Evolutionary conservation across 2,329 filamentous ascomycete genomes (phyloP), one percentile per base, ranked within the genome.

Genomic region (Talaromyces pinophilus): DNA sequence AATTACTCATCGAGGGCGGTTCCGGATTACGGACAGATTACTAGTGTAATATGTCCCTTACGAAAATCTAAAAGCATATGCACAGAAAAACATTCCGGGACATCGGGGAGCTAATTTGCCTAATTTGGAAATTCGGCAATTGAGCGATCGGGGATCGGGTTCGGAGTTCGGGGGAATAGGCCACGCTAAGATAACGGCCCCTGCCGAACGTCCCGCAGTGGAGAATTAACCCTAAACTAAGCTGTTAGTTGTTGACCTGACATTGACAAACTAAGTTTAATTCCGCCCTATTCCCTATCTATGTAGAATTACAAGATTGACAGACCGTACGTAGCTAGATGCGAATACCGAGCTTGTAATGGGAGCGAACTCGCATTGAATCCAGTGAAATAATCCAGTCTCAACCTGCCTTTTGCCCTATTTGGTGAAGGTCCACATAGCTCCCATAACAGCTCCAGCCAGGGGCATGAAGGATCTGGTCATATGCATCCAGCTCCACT

Each of bases 401-500:
- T 50, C 22, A 6, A 25, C 5, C 46, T 28, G 13, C 46, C 46
- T 0, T 15, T 50, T 25, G 11, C 25, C 6, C 25, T 54, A 54
- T 30, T 33, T n/a, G 15, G 25, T 30, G 13, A 54, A 30, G 2
- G 25, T 33, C 50, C 50, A 54, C 50, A 54, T 54, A 30, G 50
- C 50, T 33, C 65, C 35, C 71, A 69, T 28, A 63, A 66, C 19
- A 65, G 67, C 50, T 15, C 44, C 44, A 19, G 38, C 54, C 22
- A 63, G 19, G 13, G 65, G 65, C 25, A 67, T 40, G 22, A 59
- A 25, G 8, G 60, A 63, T 8, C 59, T 42, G 13, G 33, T 42
- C 38, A 61, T 8, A 67, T 77, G 74, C 69, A 76, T 44, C 70
- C 69, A 70, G 4, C 30, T 63, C 74, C 74, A 77, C 59, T 68